Base-by-base conservation (phyloP, 192 early-diverging fungal species). In the Podila horticola region DNA sequence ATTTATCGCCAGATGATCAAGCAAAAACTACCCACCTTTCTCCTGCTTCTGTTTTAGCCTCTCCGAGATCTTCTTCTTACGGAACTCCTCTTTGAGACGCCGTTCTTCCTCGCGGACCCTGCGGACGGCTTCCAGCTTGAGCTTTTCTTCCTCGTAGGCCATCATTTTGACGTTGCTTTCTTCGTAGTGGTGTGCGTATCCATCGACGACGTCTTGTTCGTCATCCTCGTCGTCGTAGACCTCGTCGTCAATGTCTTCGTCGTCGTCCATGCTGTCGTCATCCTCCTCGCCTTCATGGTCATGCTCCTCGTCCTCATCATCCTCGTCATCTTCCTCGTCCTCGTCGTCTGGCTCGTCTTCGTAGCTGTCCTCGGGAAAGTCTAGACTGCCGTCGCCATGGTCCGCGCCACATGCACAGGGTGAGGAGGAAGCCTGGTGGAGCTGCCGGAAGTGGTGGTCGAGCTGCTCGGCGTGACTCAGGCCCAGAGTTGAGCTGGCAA, bases 331-430 rank as follows among this genome's bases (percentile, higher is more conserved):
- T 2, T 79, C 75, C 7, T 70, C 68, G 0, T 74, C 74, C 28
- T 79, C 76, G 19, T 81, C 77, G 28, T 81, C 70, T 30, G 77
- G 77, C 34, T 81, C 77, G 57, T 81, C 77, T 36, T 81, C 77
- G 52, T 81, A 81, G 49, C 77, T 81, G 62, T 81, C 77, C n/a
- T 81, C 77, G 57, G 77, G 77, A 28, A 81, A 81, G 24, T 62
- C 71, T 11, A 73, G 61, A 6, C 60, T n/a, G 30, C 59, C 68
- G 3, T 79, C 64, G 10, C 71, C 71, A 64, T 81, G 77, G 30
- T 81, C 71, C 5, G 51, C 57, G 8, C 77, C 77, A 49, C 77
- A 81, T 48, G 64, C 68, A 34, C 69, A 71, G 0, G 68, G 63
- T 45, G 60, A 15, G 5, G 77, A 48, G 7, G 58, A 49, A 29